A percentile compares a stretch with the other conserved stretches of the same genome.
These are phyloP conservation scores for Pythium oligandrum DNA, from an alignment of 352 stramenopile genomes.

Conservation along the genomic window DNA sequence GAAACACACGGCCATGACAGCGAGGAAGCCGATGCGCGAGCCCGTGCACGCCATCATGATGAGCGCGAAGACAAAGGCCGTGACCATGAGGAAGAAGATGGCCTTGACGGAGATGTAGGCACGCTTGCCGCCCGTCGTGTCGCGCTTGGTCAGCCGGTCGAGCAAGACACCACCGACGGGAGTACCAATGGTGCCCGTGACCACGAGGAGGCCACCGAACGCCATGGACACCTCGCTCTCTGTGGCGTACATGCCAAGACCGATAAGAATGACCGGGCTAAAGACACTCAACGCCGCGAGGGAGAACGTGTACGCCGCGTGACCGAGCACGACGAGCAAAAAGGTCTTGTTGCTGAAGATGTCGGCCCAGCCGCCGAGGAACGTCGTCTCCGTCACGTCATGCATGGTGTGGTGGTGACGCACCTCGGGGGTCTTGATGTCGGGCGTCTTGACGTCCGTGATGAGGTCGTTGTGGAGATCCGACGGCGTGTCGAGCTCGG, in stretches of 20 bases:
- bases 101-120: slow-evolving; percentile 53
- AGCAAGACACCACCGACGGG: slow-evolving; percentile 81
- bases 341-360: slow-evolving; percentile 76
- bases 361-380: slow-evolving; percentile 52
- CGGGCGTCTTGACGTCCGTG: slow-evolving; percentile 20
- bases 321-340: slow-evolving; percentile 74
- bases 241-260: slow-evolving; percentile 81
- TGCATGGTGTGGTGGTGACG: slow-evolving; percentile 15
- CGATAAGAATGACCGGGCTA: slow-evolving; percentile 85
- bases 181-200: slow-evolving; percentile 87
- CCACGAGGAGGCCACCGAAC: slow-evolving; percentile 80
- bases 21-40: slow-evolving; percentile 54
- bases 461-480: slow-evolving; percentile 5
- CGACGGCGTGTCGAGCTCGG: background rate
- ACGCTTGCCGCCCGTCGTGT: slow-evolving; percentile 26
- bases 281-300: slow-evolving; percentile 85
- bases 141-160: slow-evolving; percentile 39
- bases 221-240: slow-evolving; percentile 82
- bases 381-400: slow-evolving; percentile 17
- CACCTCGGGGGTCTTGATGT: slow-evolving; percentile 17
- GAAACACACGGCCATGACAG: slow-evolving; percentile 62
- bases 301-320: slow-evolving; percentile 86
- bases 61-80: slow-evolving; percentile 45
- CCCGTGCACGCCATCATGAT: slow-evolving; percentile 56
- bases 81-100: slow-evolving; percentile 65